Percentiles rank a stretch among this genome's conserved stretches.
phyloP scores from a whole-genome alignment of 371 early-diverging fungal genomes.

The Mucor lusitanicus region DNA sequence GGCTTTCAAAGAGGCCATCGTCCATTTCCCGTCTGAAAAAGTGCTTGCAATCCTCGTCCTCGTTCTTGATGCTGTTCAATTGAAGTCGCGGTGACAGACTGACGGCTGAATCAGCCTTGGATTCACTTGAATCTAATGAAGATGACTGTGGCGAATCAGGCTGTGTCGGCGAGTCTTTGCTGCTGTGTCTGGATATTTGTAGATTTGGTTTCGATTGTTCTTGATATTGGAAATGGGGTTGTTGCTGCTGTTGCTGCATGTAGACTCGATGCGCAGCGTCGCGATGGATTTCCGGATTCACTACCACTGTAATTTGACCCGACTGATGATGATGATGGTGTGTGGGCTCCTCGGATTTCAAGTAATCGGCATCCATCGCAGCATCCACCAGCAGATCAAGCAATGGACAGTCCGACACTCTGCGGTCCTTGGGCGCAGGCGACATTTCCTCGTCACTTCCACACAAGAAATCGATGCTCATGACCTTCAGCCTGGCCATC shows the following conservation, averaged over 20 bases:
- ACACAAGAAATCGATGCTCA: constrained; percentile 51
- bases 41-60: constrained; percentile 14
- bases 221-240: neutral
- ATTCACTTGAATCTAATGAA: constrained; percentile 10
- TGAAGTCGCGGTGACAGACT: constrained; percentile 32
- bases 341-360: constrained; percentile 3
- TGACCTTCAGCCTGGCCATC: constrained; percentile 24
- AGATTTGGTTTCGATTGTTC: neutral
- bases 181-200: neutral
- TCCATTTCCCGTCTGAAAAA: constrained; percentile 17
- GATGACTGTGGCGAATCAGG: constrained; percentile 11
- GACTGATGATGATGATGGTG: neutral
- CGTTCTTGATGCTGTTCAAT: neutral
- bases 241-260: constrained; percentile 10
- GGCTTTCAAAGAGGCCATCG: constrained; percentile 9
- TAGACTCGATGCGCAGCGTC: constrained; percentile 9
- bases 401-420: constrained; percentile 24
- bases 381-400: constrained; percentile 42
- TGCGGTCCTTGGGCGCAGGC: neutral
- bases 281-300: constrained; percentile 17
- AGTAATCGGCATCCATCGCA: constrained; percentile 38
- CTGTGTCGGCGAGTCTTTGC: neutral
- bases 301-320: constrained; percentile 22
- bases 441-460: constrained; percentile 14
- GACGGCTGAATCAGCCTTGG: constrained; percentile 47